These are phyloP conservation scores for Diaporthe velutina DNA, from an alignment of 2,329 filamentous ascomycete species.

Conservation along the genomic window DNA sequence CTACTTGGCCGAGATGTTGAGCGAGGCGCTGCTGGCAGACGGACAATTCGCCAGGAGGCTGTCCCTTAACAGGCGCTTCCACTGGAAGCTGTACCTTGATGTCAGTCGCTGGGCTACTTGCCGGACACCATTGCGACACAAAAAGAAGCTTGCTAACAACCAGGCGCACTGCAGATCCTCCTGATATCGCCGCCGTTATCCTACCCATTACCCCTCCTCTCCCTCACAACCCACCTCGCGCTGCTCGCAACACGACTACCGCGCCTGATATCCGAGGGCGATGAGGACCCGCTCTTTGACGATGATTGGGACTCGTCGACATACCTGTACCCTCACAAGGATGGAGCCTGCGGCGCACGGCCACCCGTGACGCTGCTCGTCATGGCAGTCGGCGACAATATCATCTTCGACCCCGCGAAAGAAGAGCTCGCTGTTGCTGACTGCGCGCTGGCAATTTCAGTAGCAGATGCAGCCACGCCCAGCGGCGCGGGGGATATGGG, in stretches of 20 bases:
- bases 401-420: constrained; percentile 92
- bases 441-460: constrained; percentile 86
- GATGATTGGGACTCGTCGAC: constrained; percentile 94
- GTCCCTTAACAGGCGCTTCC: constrained; percentile 90
- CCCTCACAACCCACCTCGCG: constrained; percentile 92
- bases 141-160: constrained; percentile 31
- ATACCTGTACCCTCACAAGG: constrained; percentile 77
- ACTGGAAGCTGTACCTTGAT: constrained; percentile 97
- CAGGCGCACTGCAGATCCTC: constrained; percentile 74
- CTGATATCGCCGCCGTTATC: constrained; percentile 93
- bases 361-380: constrained; percentile 94
- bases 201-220: constrained; percentile 92
- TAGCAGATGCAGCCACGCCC: constrained; percentile 63
- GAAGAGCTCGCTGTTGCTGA: constrained; percentile 96
- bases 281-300: constrained; percentile 97
- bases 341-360: constrained; percentile 55
- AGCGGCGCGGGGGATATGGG: constrained; percentile 52
- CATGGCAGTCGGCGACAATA: constrained; percentile 85
- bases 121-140: background rate
- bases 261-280: constrained; percentile 85
- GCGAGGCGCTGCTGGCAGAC: constrained; percentile 84
- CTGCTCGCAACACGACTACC: constrained; percentile 90
- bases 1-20: constrained; percentile 89
- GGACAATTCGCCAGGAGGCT: constrained; percentile 78
- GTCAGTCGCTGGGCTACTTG: constrained; percentile 65